Conservation (phyloP, 2,329 filamentous ascomycete genomes). For the Scedosporium dehoogii region DNA sequence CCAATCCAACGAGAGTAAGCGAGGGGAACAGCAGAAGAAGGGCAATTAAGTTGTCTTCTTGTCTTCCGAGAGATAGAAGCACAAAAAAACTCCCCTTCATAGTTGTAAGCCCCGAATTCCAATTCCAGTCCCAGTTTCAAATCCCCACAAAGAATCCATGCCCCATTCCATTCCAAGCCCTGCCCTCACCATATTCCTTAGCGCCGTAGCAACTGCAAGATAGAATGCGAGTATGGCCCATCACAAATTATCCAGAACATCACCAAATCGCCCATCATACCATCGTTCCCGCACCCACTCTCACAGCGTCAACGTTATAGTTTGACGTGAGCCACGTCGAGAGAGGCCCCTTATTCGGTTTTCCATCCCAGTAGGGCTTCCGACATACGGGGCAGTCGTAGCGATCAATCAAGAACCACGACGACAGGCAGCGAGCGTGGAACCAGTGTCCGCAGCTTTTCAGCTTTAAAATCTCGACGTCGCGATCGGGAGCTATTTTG, state of each 20-base stretch:
- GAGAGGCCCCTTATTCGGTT: neutral
- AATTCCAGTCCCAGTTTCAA: no score
- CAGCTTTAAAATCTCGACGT: constrained; percentile 25
- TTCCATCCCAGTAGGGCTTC: constrained; percentile 19
- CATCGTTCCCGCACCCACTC: neutral
- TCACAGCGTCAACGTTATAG: neutral
- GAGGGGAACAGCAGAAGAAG: neutral
- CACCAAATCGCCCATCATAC: neutral
- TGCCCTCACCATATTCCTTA: no score
- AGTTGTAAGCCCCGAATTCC: no score
- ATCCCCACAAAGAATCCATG: no score
- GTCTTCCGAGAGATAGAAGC: no score
- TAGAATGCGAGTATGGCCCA: no score
- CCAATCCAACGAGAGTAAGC: neutral
- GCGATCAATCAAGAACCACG: constrained; percentile 26
- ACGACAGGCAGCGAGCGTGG: constrained; percentile 27
- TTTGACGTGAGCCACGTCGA: neutral
- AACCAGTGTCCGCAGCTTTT: constrained; percentile 28
- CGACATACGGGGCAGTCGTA: constrained; percentile 30
- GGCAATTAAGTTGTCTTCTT: no score
- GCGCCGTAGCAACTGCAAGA: no score
- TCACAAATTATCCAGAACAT: neutral
- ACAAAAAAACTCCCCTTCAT: no score
- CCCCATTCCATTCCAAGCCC: no score
- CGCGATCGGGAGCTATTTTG: neutral